Conservation (phyloP, 2,329 filamentous ascomycete species). For the Botrytis sinoallii region DNA sequence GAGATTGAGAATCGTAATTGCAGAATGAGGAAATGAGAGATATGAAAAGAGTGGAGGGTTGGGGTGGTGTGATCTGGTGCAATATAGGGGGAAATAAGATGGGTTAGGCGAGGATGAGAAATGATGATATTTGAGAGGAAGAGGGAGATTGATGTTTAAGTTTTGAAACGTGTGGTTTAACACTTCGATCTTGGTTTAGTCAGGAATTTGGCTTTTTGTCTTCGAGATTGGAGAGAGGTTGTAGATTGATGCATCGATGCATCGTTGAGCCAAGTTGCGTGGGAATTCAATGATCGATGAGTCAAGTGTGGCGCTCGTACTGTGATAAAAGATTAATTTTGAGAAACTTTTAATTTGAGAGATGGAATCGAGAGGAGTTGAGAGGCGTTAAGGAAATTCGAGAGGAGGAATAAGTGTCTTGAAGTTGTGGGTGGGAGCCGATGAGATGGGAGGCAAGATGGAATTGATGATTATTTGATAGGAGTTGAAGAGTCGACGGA, state of each 20-base stretch:
- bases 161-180: background rate
- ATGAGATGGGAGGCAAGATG: background rate
- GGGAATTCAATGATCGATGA: background rate
- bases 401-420: background rate
- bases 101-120: background rate
- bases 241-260: background rate
- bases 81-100: background rate
- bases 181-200: background rate
- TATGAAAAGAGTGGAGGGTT: background rate
- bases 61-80: background rate
- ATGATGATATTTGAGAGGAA: background rate
- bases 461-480: background rate
- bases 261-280: background rate
- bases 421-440: background rate
- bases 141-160: no score
- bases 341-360: background rate
- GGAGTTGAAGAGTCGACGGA: background rate
- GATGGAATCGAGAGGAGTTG: background rate
- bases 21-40: background rate
- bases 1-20: background rate
- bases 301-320: background rate
- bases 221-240: background rate
- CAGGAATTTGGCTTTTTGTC: background rate
- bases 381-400: background rate
- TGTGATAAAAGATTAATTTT: background rate